Percentiles rank a stretch among this genome's conserved stretches.
Conservation (phyloP, 257 asterid genomes). For the Handroanthus guayacan region DNA sequence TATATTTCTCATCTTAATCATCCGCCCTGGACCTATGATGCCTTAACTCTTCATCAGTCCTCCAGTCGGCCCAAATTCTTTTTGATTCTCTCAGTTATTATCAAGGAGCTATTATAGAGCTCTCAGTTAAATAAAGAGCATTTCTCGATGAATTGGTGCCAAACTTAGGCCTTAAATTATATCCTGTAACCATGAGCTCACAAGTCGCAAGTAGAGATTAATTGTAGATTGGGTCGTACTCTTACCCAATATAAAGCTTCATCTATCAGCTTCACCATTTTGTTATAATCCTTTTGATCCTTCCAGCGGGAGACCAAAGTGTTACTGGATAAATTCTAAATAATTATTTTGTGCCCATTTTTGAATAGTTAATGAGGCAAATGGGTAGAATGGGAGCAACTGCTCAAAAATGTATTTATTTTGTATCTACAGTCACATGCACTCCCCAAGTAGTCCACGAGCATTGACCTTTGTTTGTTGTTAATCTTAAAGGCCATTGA, state of each 20-base stretch:
- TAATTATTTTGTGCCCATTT: neutral
- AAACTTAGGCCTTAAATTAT: neutral
- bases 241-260: too few relatives aligned
- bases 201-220: too few relatives aligned
- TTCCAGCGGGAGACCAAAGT: too few relatives aligned
- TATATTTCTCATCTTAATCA: neutral
- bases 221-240: too few relatives aligned
- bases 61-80: neutral
- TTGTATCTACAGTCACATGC: conserved; percentile 5
- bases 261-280: too few relatives aligned
- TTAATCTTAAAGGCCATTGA: conserved; percentile 4
- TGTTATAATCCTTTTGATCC: too few relatives aligned
- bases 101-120: neutral
- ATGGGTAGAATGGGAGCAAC: conserved; percentile 11
- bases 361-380: neutral
- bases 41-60: neutral
- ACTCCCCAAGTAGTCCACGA: neutral
- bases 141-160: conserved; percentile 19
- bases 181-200: neutral
- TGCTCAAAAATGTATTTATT: neutral
- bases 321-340: neutral
- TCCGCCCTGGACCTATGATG: neutral
- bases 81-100: neutral
- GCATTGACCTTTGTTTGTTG: neutral
- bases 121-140: neutral